Evolutionary conservation across 768 basidiomycete species (phyloP).

Genomic region (Lactarius trivialis): DNA sequence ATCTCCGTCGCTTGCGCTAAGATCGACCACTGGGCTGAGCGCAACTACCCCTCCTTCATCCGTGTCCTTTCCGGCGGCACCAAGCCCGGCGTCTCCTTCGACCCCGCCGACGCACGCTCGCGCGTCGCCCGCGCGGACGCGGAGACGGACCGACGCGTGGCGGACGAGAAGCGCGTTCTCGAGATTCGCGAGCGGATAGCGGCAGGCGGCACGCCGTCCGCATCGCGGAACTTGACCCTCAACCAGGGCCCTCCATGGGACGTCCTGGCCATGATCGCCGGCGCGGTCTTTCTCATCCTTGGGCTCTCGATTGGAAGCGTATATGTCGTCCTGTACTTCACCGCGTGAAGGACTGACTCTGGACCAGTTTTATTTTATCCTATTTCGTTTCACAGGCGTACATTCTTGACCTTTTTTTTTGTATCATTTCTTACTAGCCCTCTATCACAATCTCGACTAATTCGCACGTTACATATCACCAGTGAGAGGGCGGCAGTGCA

Average conservation of each 20-base stretch:
- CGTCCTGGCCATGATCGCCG: conserved; percentile 21
- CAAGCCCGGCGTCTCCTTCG: conserved; percentile 29
- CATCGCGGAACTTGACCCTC: not conserved
- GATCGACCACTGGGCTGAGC: conserved; percentile 95
- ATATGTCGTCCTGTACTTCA: conserved; percentile 20
- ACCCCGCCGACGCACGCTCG: conserved; percentile 52
- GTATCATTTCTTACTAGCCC: conserved; percentile 4
- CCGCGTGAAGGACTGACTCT: conserved; percentile 1
- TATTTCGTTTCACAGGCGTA: not conserved
- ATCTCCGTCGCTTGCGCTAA: conserved; percentile 72
- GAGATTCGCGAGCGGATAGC: conserved; percentile 13
- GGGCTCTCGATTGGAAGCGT: conserved; percentile 19
- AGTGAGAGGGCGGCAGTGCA: not conserved
- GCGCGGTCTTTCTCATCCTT: conserved; percentile 21
- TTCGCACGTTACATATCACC: not conserved
- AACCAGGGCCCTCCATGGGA: conserved; percentile 26
- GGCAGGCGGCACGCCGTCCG: not conserved
- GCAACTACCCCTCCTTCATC: conserved; percentile 90
- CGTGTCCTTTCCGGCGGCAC: conserved; percentile 27
- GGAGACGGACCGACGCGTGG: conserved; percentile 31
- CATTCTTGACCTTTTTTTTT: not conserved
- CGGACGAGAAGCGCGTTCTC: conserved; percentile 36
- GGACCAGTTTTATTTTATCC: not conserved
- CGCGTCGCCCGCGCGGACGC: conserved; percentile 41
- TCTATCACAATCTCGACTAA: not conserved